These are phyloP conservation scores for Pezicula carpinea DNA, from an alignment of 2,329 filamentous ascomycete genomes.

Conservation along the genomic window DNA sequence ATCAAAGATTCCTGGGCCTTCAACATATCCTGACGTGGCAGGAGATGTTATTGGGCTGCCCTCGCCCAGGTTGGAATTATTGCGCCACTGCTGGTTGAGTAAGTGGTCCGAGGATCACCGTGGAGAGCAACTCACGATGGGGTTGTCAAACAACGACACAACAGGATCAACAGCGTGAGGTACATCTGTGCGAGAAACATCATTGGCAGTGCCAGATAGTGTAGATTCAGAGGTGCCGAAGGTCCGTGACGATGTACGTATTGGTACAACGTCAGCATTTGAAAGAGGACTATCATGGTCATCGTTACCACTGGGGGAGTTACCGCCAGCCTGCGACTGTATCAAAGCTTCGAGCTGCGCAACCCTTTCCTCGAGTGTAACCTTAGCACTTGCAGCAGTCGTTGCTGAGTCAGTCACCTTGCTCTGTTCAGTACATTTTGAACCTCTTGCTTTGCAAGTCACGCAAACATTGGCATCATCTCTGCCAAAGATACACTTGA, in stretches of 20 bases:
- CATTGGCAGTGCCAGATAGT: neutral
- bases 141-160: constrained; percentile 9
- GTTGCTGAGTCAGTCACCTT: neutral
- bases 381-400: neutral
- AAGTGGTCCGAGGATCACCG: neutral
- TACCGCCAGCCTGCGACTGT: neutral
- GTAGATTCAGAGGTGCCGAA: neutral
- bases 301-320: neutral
- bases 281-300: neutral
- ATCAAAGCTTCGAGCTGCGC: constrained; percentile 7
- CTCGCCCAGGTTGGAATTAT: neutral
- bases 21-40: too few relatives aligned
- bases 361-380: constrained; percentile 2
- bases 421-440: constrained; percentile 8
- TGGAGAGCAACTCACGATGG: constrained; percentile 6
- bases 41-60: neutral
- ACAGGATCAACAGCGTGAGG: constrained; percentile 4
- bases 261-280: neutral
- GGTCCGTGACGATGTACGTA: too few relatives aligned
- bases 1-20: neutral
- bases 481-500: constrained; percentile 8
- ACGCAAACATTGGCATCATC: constrained; percentile 3
- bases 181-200: neutral
- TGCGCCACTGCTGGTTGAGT: neutral
- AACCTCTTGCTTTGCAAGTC: constrained; percentile 8